phyloP scores from a whole-genome alignment of 208 protist genomes.

The Acanthamoeba lenticulata region DNA sequence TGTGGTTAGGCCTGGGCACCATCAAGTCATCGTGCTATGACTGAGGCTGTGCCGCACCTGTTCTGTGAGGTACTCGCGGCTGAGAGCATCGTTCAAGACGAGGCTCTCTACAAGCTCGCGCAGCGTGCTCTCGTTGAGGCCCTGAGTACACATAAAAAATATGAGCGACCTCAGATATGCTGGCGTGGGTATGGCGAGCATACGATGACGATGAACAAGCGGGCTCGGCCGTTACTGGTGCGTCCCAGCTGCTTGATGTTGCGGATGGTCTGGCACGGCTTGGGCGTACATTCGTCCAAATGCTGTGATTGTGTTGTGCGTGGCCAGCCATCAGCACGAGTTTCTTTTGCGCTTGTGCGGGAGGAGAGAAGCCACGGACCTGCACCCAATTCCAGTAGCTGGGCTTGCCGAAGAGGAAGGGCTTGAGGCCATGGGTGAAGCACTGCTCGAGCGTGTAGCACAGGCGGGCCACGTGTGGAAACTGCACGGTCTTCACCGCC shows the following conservation, averaged over 20 bases:
- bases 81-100: not conserved
- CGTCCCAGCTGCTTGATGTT: constrained; percentile 2
- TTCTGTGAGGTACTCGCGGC: not conserved
- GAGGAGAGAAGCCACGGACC: not conserved
- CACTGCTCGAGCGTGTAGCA: constrained; percentile 10
- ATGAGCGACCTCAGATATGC: not conserved
- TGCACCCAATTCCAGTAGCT: constrained; percentile 27
- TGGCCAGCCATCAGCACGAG: no score
- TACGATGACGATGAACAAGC: not conserved
- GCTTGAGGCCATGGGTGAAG: constrained; percentile 7
- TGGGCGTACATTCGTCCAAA: not conserved
- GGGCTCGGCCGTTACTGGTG: not conserved
- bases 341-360: not conserved
- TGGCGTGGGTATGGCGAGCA: not conserved
- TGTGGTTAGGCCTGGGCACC: not conserved
- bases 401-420: constrained; percentile 21
- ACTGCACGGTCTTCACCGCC: constrained; percentile 19
- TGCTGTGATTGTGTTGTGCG: not conserved
- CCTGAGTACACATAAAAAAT: not conserved
- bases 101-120: not conserved
- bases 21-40: not conserved
- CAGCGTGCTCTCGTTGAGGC: not conserved
- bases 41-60: not conserved
- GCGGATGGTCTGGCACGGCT: not conserved
- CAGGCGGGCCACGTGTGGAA: not conserved